Evolutionary conservation across 2,329 filamentous ascomycete genomes (phyloP).

Genomic region (Venturia aucupariae): DNA sequence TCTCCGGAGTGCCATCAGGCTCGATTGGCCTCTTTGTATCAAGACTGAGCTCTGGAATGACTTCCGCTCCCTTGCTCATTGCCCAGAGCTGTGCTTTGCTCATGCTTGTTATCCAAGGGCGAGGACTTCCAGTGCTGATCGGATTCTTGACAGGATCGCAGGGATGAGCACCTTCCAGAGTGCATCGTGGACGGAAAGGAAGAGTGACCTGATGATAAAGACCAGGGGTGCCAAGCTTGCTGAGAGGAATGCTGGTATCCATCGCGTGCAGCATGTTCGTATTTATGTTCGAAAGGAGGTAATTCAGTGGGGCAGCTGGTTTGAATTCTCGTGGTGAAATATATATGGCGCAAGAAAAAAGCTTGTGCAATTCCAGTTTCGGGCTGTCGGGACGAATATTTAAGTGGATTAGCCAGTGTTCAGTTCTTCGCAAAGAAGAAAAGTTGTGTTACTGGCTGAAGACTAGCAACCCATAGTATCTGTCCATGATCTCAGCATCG

Average conservation of each 20-base stretch:
- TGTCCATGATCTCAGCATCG: neutral
- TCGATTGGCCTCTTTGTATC: neutral
- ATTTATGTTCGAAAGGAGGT: neutral
- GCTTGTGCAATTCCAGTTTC: neutral
- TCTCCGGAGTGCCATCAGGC: neutral
- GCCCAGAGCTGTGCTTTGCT: neutral
- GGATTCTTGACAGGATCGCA: neutral
- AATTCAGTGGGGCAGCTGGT: neutral
- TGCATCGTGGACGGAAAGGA: neutral
- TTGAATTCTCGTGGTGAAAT: too few species aligned
- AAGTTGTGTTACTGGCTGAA: neutral
- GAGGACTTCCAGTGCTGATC: neutral
- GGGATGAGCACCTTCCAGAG: neutral
- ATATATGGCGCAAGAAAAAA: too few species aligned
- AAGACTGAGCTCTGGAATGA: neutral
- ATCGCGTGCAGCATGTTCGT: neutral
- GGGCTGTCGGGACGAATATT: neutral
- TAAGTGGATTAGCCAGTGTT: neutral
- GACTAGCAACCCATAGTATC: neutral
- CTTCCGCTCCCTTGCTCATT: neutral
- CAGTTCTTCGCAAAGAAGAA: neutral
- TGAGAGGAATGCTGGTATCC: neutral
- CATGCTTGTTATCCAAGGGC: neutral
- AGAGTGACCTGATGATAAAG: neutral
- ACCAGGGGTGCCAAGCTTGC: neutral